Base-by-base conservation (phyloP, 164 flowering plant species). In the Vitis cinerea region DNA sequence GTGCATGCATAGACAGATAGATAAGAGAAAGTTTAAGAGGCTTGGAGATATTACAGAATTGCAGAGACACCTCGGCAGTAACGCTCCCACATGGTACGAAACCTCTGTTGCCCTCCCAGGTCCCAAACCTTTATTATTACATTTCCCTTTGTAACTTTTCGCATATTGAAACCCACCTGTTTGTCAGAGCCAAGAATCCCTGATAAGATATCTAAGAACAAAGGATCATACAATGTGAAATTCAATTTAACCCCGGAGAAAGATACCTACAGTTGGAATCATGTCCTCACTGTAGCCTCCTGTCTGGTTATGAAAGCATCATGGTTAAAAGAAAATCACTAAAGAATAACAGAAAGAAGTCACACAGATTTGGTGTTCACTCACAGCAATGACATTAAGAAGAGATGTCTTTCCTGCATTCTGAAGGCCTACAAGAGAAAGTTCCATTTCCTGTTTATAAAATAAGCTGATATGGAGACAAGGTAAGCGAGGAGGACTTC, bases 121-220 rank as follows among this genome's bases (percentile, higher is more conserved):
- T 94, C 98, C 98, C 97, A 94, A 30, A 92, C 88, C 76, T 94
- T 94, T 73, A 94, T 94, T 7, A 97, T 94, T 30, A 93, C 98
- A 81, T 91, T 93, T 62, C 97, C 97, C 73, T 93, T 93, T 27
- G 93, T 91, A 52, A 93, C 94, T 80, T 93, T 93, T 30, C 92
- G 78, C 98, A 91, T 89, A 74, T 91, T 93, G 73, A 93, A 93
- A 4, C 98, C 98, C 57, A 93, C 97, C 98, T 89, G 74, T 14
- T 67, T 65, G 59, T 54, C 50, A 71, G 0, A 63, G 10, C 17
- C 50, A 63, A 59, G 15, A 67, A 54, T 17, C 7, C 49, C 29
- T 23, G 11, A 60, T 48, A 13, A 78, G 65, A 64, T 54, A 47
- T 57, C 58, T 44, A 10, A 23, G 14, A 54, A 30, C 11, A 17